Evolutionary conservation across 2,329 filamentous ascomycete genomes (phyloP), one percentile per base, ranked within the genome.

Genomic region (Chaetothyriales sp.): DNA sequence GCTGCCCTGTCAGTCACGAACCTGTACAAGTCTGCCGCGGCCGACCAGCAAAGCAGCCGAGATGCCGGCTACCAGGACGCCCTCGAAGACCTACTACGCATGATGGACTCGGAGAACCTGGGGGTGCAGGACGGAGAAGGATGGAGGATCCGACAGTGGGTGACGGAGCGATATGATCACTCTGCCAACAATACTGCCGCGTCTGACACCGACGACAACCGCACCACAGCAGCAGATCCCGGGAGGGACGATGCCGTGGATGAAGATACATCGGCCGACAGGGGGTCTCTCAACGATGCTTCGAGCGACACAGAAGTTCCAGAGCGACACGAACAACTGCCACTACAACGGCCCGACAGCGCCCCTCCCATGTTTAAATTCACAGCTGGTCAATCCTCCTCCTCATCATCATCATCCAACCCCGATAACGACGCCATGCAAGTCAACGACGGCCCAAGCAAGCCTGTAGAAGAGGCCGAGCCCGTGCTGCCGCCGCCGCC

Each of bases 1-100:
- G 92, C 92, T 32, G 92, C 92, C 18, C 75, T 95, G 32, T 94
- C 88, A 5, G 89, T 96, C 50, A 96, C 92, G 46, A 95, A 93
- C 63, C 80, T 98, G 12, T 96, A 96, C 72, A 95, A 95, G 69
- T 89, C 83, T 42, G 90, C 90, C 2, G 83, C 86, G 10, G 75
- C 80, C 28, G 84, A 86, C 47, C 82, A 92, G 64, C 75, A 82
- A 47, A 81, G 82, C 61, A 81, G 87, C 46, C 80, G 86, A 47
- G 71, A 78, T 48, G 83, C 89, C 42, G 92, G 92, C 22, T 96
- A 95, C 61, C 89, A 95, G 65, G 89, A 96, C 63, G 93, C 89
- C 39, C 72, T 98, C 39, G 87, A 95, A 57, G 90, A 96, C 59
- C 72, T 98, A 4, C 70, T 95, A n/a, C 69, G 75, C 15, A 93